Percentiles rank a stretch among this genome's conserved stretches.
These are phyloP conservation scores for Aureobasidium mangrovei DNA, from an alignment of 2,329 filamentous ascomycete genomes.

Conservation along the genomic window DNA sequence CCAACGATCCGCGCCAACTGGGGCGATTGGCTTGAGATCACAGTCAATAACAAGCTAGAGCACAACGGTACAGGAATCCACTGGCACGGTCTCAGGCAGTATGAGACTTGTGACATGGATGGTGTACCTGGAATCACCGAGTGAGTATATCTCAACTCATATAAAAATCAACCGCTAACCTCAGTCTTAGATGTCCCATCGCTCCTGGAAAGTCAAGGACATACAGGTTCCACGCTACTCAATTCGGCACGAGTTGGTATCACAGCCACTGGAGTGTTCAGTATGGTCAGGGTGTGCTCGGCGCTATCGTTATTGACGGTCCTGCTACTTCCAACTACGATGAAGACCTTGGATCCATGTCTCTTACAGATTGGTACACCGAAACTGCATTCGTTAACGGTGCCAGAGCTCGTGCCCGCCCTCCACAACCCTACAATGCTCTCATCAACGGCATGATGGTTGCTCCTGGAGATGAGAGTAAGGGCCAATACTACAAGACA, in stretches of 20 bases:
- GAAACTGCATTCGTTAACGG: constrained; percentile 3
- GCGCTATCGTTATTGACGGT: constrained; percentile 33
- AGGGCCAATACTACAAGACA: constrained; percentile 20
- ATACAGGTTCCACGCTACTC: constrained; percentile 28
- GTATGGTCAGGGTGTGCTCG: constrained; percentile 29
- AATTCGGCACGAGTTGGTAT: constrained; percentile 30
- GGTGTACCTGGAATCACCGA: constrained; percentile 43
- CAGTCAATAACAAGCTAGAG: constrained; percentile 45
- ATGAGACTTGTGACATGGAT: constrained; percentile 47
- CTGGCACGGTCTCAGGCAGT: constrained; percentile 53
- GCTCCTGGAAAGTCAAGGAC: constrained; percentile 44
- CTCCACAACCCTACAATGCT: constrained; percentile 27
- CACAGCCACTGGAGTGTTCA: constrained; percentile 21
- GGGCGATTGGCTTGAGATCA: constrained; percentile 42
- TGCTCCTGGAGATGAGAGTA: constrained; percentile 16
- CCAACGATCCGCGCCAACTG: constrained; percentile 40
- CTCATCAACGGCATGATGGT: constrained; percentile 28
- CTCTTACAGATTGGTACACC: constrained; percentile 14
- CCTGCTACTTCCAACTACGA: constrained; percentile 33
- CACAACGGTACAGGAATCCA: constrained; percentile 54
- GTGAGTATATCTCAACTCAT: no score
- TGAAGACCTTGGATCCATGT: constrained; percentile 26
- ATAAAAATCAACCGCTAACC: no score
- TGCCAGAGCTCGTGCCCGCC: constrained; percentile 14
- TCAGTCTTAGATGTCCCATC: constrained; percentile 50